These are phyloP conservation scores for Salix viminalis DNA, from an alignment of 345 rosid genomes.

Conservation along the genomic window DNA sequence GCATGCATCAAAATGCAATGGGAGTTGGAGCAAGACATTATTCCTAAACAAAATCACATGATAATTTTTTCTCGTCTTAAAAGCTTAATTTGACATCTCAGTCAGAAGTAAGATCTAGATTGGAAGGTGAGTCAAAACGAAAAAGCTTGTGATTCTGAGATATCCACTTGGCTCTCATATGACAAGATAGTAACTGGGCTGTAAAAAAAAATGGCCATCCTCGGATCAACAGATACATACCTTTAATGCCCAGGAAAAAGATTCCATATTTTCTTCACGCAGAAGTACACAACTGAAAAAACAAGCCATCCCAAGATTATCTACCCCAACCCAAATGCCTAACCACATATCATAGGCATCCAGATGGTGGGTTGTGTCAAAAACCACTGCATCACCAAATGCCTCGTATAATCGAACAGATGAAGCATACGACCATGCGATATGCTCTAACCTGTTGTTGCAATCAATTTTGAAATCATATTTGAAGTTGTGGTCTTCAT, in stretches of 20 bases:
- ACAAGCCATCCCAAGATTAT: slow-evolving; percentile 38
- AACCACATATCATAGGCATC: slow-evolving; percentile 36
- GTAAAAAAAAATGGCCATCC: background rate
- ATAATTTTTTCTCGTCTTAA: background rate
- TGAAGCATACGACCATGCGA: slow-evolving; percentile 41
- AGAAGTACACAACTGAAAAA: slow-evolving; percentile 38
- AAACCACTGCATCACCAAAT: slow-evolving; percentile 40
- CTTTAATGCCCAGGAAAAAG: slow-evolving; percentile 46
- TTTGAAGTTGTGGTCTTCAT: slow-evolving; percentile 36
- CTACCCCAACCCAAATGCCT: slow-evolving; percentile 42
- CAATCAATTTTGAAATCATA: slow-evolving; percentile 38
- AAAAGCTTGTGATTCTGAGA: background rate
- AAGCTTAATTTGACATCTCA: background rate
- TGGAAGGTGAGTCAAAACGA: background rate
- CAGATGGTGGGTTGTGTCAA: slow-evolving; percentile 36
- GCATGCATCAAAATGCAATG: background rate
- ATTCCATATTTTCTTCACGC: slow-evolving; percentile 34
- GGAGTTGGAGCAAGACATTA: background rate
- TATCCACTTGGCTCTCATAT: background rate
- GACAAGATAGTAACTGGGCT: background rate
- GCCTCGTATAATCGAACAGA: slow-evolving; percentile 29
- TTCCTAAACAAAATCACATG: background rate
- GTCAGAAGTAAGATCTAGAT: background rate
- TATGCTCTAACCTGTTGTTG: slow-evolving; percentile 38
- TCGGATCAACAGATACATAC: slow-evolving; percentile 7